Base-by-base conservation (phyloP, 129 eudicot species). In the Dittrichia graveolens region DNA sequence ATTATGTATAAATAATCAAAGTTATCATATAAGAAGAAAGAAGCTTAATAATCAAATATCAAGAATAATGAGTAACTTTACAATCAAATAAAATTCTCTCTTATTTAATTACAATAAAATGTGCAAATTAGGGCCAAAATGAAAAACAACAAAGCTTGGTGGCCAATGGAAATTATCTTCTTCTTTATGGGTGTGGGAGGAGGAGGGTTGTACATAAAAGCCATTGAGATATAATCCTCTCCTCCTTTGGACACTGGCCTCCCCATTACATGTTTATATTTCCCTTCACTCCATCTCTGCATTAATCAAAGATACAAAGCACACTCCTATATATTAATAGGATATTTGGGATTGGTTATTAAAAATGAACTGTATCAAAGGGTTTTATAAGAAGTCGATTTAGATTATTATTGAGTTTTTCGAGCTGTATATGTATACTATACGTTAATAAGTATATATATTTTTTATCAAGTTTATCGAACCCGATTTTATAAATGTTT, bases 211-310 rank as follows among this genome's bases (percentile, higher is more conserved):
- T 46, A 72, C 56, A 90, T 80, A 75, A 87, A 87, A 45, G 86
- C 82, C 94, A 90, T 78, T 5, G 96, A 87, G 15, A 87, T 77
- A 39, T 71, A 67, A 5, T 70, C 78, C 44, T 78, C 71, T 48
- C 56, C 78, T 13, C 78, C 71, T 80, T 69, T 81, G 19, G 67
- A 85, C 5, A 87, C 52, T 68, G 94, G 87, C 57, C 80, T 83
- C 31, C 96, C 96, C 67, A 90, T 90, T 46, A 90, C 96, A 73
- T 90, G 93, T 68, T 87, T 90, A 73, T 73, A 90, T 56, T 61
- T 71, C 42, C 91, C 91, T 19, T 70, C 71, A 46, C 91, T 85
- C 89, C 91, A 85, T 42, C 71, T 86, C 94, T 87, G 83, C 45
- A 8, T n/a, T 52, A 39, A 40, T 5, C 15, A 66, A 7, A 10